phyloP scores from a whole-genome alignment of 2,329 filamentous ascomycete species.

The Botrytis fabae region DNA sequence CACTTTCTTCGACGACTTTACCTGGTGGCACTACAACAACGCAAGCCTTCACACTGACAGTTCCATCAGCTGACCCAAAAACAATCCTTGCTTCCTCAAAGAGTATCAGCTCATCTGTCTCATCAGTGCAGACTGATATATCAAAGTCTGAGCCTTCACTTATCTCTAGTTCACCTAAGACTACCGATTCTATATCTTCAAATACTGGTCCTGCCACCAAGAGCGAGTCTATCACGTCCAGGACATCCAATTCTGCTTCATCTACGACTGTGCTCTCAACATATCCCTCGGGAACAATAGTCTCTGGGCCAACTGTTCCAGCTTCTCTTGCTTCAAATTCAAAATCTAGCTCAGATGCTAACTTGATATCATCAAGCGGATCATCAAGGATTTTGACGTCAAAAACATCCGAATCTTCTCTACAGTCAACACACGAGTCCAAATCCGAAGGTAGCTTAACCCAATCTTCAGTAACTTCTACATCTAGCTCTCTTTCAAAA shows the following conservation, averaged over 20 bases:
- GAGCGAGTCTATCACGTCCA: neutral
- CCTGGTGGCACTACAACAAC: slow-evolving; percentile 1
- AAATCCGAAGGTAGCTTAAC: neutral
- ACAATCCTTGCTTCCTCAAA: neutral
- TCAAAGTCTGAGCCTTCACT: neutral
- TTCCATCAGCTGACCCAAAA: neutral
- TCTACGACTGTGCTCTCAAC: neutral
- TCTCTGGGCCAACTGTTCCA: neutral
- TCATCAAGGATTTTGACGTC: neutral
- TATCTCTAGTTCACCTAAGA: neutral
- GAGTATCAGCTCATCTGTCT: neutral
- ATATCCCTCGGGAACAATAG: neutral
- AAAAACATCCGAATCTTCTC: slow-evolving; percentile 7
- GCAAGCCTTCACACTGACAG: slow-evolving; percentile 16
- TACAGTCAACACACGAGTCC: neutral
- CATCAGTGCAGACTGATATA: neutral
- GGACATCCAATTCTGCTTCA: neutral
- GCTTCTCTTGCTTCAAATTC: neutral
- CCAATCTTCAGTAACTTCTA: neutral
- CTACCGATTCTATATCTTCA: neutral
- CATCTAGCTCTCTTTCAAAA: neutral
- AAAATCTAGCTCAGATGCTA: neutral
- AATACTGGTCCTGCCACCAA: neutral
- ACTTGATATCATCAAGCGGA: neutral
- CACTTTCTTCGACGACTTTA: slow-evolving; percentile 7